phyloP scores from a whole-genome alignment of 1,139 yeast genomes.

The Arxiozyma telluris region DNA sequence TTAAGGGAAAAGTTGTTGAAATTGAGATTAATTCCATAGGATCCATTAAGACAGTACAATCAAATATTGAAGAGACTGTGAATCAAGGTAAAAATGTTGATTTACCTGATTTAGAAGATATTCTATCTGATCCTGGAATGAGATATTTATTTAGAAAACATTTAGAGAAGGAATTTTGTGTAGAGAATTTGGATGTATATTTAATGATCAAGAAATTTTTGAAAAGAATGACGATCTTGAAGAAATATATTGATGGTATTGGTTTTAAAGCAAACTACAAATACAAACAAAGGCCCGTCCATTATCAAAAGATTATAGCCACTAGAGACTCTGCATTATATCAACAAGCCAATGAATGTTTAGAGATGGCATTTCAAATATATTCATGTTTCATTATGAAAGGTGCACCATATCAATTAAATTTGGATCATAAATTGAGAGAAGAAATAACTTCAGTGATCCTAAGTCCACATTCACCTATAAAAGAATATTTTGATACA shows the following conservation, averaged over 20 bases:
- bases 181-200: constrained; percentile 69
- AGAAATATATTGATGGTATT: constrained; percentile 27
- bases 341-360: constrained; percentile 42
- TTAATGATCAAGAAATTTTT: constrained; percentile 43
- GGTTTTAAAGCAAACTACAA: constrained; percentile 4
- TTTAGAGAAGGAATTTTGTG: constrained; percentile 54
- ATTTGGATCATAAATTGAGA: constrained; percentile 54
- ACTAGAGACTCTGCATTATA: constrained; percentile 34
- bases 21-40: constrained; percentile 2
- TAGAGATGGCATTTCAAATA: constrained; percentile 52
- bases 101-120: constrained; percentile 32
- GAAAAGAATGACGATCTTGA: constrained; percentile 33
- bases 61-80: not conserved
- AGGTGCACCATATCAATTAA: constrained; percentile 64
- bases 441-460: constrained; percentile 41
- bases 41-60: not conserved
- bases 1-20: constrained; percentile 6
- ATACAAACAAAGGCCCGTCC: constrained; percentile 4
- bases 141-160: constrained; percentile 58
- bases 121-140: constrained; percentile 72
- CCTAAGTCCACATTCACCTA: constrained; percentile 33
- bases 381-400: constrained; percentile 59
- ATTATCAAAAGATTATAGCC: constrained; percentile 8
- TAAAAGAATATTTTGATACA: constrained; percentile 1
- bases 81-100: constrained; percentile 1